Evolutionary conservation across 2,329 filamentous ascomycete species (phyloP).

Genomic region (Verticillium dahliae): DNA sequence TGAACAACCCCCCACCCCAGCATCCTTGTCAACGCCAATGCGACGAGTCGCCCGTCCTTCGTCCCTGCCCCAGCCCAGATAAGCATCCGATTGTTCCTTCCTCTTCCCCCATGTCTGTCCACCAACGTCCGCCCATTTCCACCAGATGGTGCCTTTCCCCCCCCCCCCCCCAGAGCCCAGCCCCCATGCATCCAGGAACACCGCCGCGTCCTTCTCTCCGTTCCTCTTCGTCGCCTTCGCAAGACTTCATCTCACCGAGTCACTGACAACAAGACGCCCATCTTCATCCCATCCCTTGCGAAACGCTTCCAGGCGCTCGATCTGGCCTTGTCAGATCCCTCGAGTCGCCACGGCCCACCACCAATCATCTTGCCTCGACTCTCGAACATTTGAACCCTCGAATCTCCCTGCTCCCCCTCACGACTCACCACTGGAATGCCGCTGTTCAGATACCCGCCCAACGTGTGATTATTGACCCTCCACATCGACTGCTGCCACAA

Average conservation of each 20-base stretch:
- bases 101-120: background rate
- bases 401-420: background rate
- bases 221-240: background rate
- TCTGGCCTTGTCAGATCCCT: background rate
- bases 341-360: background rate
- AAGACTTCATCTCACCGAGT: background rate
- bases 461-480: background rate
- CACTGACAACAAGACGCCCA: background rate
- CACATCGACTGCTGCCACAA: background rate
- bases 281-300: background rate
- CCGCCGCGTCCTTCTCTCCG: background rate
- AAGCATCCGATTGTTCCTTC: conserved; percentile 6
- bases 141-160: background rate
- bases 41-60: background rate
- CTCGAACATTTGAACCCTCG: background rate
- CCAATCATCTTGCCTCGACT: background rate
- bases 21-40: conserved; percentile 8
- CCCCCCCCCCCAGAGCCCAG: background rate
- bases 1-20: background rate
- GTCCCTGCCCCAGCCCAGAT: conserved; percentile 7
- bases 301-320: background rate
- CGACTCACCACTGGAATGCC: background rate
- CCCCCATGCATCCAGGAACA: background rate
- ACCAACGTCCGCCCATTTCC: background rate
- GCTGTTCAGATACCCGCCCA: background rate